Evolutionary conservation across 2,329 filamentous ascomycete genomes (phyloP).

Genomic region (Dothideomycetes sp.): DNA sequence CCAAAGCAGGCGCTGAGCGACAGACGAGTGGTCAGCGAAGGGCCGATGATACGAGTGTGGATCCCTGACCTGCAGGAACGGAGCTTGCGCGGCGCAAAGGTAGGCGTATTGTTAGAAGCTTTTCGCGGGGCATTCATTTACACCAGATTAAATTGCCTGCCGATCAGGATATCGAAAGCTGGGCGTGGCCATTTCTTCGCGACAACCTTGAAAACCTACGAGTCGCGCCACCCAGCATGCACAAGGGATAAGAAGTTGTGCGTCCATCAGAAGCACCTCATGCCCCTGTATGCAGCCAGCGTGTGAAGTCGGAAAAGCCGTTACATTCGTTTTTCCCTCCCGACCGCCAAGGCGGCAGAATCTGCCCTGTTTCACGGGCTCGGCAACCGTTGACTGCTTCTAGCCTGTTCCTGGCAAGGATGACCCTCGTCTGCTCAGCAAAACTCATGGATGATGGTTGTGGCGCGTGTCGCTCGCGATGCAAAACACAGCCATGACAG

Average conservation of each 20-base stretch:
- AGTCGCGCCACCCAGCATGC: too few species aligned
- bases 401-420: background rate
- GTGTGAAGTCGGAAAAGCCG: background rate
- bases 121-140: background rate
- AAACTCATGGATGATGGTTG: too few species aligned
- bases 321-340: background rate
- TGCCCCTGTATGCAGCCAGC: background rate
- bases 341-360: background rate
- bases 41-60: slow-evolving; percentile 9
- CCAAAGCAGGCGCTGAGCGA: background rate
- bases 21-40: background rate
- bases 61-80: slow-evolving; percentile 7
- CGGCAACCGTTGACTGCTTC: too few species aligned
- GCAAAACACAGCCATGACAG: background rate
- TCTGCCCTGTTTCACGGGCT: background rate
- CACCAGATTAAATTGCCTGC: background rate
- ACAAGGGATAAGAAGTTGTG: background rate
- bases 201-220: background rate
- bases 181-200: background rate
- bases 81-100: background rate
- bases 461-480: background rate
- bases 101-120: background rate
- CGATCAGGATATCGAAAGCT: background rate
- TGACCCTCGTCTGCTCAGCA: too few species aligned
- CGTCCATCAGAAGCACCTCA: too few species aligned